Evolutionary conservation across 768 basidiomycete species (phyloP).

Genomic region (Porphyrellus cyaneotinctus): DNA sequence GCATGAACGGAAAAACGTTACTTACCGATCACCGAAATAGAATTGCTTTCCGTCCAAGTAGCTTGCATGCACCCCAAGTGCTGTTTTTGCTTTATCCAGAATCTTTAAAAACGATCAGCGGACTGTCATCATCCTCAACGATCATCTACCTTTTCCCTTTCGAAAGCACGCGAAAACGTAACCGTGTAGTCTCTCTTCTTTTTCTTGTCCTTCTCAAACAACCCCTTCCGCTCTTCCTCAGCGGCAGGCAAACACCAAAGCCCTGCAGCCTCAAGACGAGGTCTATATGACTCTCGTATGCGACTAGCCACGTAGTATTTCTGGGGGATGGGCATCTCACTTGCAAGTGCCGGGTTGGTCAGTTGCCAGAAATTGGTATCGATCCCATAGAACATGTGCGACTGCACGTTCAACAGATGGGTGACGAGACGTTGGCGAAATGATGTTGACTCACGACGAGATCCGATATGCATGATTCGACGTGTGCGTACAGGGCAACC

Average conservation of each 20-base stretch:
- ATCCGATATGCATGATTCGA: slow-evolving; percentile 63
- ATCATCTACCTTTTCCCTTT: slow-evolving; percentile 50
- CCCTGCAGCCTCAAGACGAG: slow-evolving; percentile 58
- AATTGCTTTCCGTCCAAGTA: slow-evolving; percentile 49
- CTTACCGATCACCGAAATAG: slow-evolving; percentile 49
- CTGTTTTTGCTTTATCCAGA: slow-evolving; percentile 51
- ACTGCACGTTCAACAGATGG: slow-evolving; percentile 36
- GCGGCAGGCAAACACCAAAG: slow-evolving; percentile 50
- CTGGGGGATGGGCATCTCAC: slow-evolving; percentile 61
- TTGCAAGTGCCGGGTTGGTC: slow-evolving; percentile 51
- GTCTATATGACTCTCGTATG: slow-evolving; percentile 51
- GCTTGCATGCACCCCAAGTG: slow-evolving; percentile 55
- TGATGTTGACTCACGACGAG: slow-evolving; percentile 52
- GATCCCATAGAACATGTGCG: slow-evolving; percentile 58
- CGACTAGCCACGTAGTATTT: slow-evolving; percentile 69
- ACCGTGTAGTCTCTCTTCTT: slow-evolving; percentile 34
- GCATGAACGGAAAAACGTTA: background rate
- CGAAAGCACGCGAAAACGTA: slow-evolving; percentile 53
- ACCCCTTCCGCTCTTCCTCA: slow-evolving; percentile 38
- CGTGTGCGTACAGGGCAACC: slow-evolving; percentile 62
- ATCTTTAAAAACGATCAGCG: slow-evolving; percentile 40
- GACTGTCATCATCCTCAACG: background rate
- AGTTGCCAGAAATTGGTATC: slow-evolving; percentile 58
- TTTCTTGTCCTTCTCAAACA: slow-evolving; percentile 34
- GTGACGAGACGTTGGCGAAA: background rate